Evolutionary conservation across 257 asterid genomes (phyloP).

Genomic region (Craterostigma plantagineum): DNA sequence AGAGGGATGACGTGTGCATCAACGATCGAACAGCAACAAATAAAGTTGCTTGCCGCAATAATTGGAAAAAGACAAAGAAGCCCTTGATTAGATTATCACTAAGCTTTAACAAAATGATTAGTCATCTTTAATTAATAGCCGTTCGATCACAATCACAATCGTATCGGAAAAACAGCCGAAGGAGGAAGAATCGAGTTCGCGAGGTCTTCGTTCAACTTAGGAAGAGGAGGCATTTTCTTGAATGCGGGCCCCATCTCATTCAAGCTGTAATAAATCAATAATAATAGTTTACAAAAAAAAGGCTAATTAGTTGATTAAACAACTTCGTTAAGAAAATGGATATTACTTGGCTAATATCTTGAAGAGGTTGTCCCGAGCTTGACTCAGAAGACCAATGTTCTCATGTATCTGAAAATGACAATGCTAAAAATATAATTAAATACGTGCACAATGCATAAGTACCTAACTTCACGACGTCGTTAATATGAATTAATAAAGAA

Average conservation of each 20-base stretch:
- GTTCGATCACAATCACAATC: no score
- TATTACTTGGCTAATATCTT: slow-evolving; percentile 49
- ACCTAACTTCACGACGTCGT: neutral
- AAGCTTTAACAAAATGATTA: no score
- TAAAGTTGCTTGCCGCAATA: no score
- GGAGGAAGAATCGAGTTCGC: slow-evolving; percentile 53
- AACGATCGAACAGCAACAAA: no score
- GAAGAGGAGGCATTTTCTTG: slow-evolving; percentile 64
- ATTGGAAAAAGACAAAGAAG: no score
- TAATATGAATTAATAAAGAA: neutral
- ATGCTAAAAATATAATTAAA: no score
- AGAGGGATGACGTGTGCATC: no score
- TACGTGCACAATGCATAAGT: no score
- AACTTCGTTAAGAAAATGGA: neutral
- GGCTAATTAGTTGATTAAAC: neutral
- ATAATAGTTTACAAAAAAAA: no score
- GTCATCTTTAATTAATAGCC: no score
- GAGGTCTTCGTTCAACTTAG: slow-evolving; percentile 48
- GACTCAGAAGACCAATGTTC: slow-evolving; percentile 50
- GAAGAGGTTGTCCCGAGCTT: slow-evolving; percentile 67
- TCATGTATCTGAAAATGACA: slow-evolving; percentile 61
- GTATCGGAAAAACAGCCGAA: slow-evolving; percentile 1
- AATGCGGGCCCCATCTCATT: slow-evolving; percentile 28
- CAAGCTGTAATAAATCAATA: slow-evolving; percentile 20
- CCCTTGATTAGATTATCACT: no score